phyloP scores from a whole-genome alignment of 2,329 filamentous ascomycete species.

The Bipolaris oryzae region DNA sequence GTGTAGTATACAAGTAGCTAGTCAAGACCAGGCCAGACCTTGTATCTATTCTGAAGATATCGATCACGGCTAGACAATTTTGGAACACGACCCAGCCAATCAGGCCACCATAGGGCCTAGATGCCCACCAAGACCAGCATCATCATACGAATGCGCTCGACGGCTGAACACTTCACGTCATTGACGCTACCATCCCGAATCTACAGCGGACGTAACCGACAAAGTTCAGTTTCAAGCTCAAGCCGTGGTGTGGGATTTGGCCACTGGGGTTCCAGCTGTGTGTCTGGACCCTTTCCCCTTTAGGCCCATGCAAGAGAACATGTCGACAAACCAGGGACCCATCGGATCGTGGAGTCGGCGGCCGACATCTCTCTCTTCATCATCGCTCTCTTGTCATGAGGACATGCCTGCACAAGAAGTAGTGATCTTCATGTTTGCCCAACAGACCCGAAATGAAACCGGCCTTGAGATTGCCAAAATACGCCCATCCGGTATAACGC shows the following conservation, averaged over 20 bases:
- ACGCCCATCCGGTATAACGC: not conserved
- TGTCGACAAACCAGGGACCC: not conserved
- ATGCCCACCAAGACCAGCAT: not conserved
- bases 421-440: not conserved
- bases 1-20: not conserved
- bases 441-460: not conserved
- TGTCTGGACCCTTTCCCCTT: not conserved
- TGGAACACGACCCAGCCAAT: not conserved
- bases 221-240: not conserved
- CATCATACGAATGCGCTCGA: not conserved
- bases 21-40: not conserved
- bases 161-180: slow-evolving; percentile 6
- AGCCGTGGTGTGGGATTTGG: not conserved
- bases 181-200: not conserved
- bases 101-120: not conserved
- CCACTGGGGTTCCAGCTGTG: not conserved
- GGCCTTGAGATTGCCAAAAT: not conserved
- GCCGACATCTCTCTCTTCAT: not conserved
- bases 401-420: not conserved
- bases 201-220: slow-evolving; percentile 4
- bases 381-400: not conserved
- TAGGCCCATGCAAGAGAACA: not conserved
- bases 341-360: not conserved
- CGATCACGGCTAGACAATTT: not conserved
- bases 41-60: not conserved